Evolutionary conservation across 306 rosid genomes (phyloP).

Genomic region (Vigna unguiculata): DNA sequence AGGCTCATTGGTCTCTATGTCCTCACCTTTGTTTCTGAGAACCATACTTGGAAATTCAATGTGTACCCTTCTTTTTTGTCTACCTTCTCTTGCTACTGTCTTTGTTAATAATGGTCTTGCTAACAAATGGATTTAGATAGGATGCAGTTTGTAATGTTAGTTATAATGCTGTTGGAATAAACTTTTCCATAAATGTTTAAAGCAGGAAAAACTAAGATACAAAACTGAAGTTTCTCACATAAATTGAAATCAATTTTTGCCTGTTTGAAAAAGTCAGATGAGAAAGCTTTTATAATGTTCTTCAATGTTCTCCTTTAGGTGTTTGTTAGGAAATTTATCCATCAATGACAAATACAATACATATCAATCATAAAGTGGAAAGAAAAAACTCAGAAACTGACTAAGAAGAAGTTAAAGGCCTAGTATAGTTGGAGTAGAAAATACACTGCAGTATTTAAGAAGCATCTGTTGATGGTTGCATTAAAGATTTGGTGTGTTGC

Average conservation of each 20-base stretch:
- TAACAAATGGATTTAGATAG: not conserved
- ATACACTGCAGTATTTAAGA: not conserved
- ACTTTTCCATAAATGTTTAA: not conserved
- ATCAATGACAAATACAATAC: not conserved
- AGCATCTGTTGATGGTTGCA: conserved; percentile 28
- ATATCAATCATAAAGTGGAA: not conserved
- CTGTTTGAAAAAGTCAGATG: not conserved
- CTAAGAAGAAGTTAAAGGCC: conserved; percentile 12
- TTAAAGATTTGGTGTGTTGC: conserved; percentile 8
- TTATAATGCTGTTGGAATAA: not conserved
- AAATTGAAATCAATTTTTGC: not conserved
- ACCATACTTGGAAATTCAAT: conserved; percentile 11
- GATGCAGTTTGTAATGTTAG: not conserved
- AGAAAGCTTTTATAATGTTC: not conserved
- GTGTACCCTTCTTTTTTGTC: conserved; percentile 12
- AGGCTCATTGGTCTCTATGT: conserved; percentile 28
- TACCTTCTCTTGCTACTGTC: not conserved
- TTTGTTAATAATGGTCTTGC: conserved; percentile 32
- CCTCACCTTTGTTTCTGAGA: conserved; percentile 28
- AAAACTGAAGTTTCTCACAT: not conserved
- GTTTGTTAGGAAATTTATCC: not conserved
- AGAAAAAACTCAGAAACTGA: conserved; percentile 2
- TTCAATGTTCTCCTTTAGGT: not conserved
- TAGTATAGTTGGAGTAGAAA: conserved; percentile 13
- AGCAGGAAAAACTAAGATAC: not conserved